These are phyloP conservation scores for Coemansia aciculifera DNA, from an alignment of 192 early-diverging fungal genomes.

Conservation along the genomic window DNA sequence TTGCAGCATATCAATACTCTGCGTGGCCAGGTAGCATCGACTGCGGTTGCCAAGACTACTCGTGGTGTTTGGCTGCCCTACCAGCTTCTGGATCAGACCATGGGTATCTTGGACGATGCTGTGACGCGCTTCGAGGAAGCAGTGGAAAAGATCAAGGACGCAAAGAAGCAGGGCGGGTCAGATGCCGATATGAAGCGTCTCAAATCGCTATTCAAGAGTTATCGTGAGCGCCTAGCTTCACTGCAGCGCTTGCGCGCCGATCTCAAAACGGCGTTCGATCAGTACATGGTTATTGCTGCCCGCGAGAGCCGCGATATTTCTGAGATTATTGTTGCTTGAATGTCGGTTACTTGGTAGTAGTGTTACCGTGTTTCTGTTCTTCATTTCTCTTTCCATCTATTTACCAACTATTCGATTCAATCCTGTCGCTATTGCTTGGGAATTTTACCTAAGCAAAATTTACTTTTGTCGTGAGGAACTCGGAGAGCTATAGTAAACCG, in stretches of 20 bases:
- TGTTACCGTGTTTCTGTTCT: not conserved
- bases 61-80: slow-evolving; percentile 53
- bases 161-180: slow-evolving; percentile 18
- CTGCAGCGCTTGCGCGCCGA: slow-evolving; percentile 29
- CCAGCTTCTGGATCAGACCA: slow-evolving; percentile 48
- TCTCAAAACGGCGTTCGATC: slow-evolving; percentile 22
- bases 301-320: slow-evolving; percentile 45
- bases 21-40: slow-evolving; percentile 7
- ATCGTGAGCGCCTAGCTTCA: slow-evolving; percentile 29
- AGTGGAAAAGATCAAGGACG: slow-evolving; percentile 31
- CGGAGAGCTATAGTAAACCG: too few species aligned
- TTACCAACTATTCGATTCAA: not conserved
- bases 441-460: too few species aligned
- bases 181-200: slow-evolving; percentile 13
- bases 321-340: not conserved
- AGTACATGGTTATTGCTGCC: slow-evolving; percentile 43
- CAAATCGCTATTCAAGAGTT: slow-evolving; percentile 31
- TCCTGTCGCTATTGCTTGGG: too few species aligned
- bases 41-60: slow-evolving; percentile 14
- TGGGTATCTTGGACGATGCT: slow-evolving; percentile 36
- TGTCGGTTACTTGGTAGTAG: not conserved
- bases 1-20: slow-evolving; percentile 40
- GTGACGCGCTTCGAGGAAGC: slow-evolving; percentile 42
- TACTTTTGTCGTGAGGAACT: too few species aligned
- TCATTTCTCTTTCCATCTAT: not conserved